Base-by-base conservation (phyloP, 1,284 basidiomycete genomes). In the Sporisorium reilianum region DNA sequence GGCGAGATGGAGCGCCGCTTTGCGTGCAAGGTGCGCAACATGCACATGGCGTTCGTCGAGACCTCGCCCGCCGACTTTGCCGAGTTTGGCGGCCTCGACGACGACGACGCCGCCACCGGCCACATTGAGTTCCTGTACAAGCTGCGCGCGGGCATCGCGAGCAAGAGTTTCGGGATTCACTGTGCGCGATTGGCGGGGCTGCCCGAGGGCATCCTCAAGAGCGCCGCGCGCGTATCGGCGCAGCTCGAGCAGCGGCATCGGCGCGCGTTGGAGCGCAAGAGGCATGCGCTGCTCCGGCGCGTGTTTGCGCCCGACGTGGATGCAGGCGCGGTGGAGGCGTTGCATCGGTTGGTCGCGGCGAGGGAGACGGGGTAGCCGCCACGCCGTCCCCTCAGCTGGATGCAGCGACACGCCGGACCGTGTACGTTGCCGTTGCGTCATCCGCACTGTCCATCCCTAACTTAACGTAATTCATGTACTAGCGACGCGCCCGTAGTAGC, bases 121-220 rank as follows among this genome's bases (percentile, higher is more conserved):
- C 30, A 74, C 22, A 78, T 85, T 40, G 62, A 77, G 16, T 85
- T 85, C 28, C 66, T 85, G 10, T 84, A 85, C 69, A 76, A 71
- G 44, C 62, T 85, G 5, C 12, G 52, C 0, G 8, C 18, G 1
- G 84, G 84, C 0, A 58, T 80, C 7, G 80, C 80, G 4, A 62
- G 54, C 12, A 67, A 66, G 26, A 75, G 71, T 30, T 80, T 84
- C 26, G 84, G 84, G 16, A 78, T 85, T n/a, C 75, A 85, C 54
- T 80, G 80, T 23, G 84, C 82, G 1, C 32, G 52, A 0, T 41
- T 84, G 16, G 83, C 83, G 3, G 77, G 75, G 14, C 44, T 85
- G 14, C 72, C 77, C 0, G 10, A 2, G 5, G 4, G 2, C 0
- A 54, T 80, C 7, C 36, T 75, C 3, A 18, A 56, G 0, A 41